Evolutionary conservation across 140 eudicot genomes (phyloP), one percentile per base, ranked within the genome.

Genomic region (Erigeron philadelphicus): DNA sequence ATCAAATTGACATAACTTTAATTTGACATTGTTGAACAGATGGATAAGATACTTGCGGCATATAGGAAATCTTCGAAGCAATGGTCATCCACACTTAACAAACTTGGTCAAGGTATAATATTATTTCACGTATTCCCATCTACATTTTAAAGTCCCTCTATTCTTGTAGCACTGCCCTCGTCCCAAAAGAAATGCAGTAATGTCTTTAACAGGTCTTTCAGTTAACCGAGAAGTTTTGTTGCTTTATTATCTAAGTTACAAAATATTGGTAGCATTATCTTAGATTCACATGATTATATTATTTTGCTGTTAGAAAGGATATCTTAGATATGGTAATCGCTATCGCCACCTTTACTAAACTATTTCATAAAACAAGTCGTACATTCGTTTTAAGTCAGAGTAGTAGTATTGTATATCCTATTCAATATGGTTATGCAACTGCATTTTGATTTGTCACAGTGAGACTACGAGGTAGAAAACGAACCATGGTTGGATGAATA

Each of bases 61-160:
- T 92, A 92, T 82, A 84, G 90, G 83, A 88, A 92, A 79, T 89
- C 96, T 65, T 86, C 98, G 59, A 92, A 88, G 77, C 98, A 89
- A 75, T 92, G 96, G 95, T 92, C 82, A 46, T 69, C 98, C 48
- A 88, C 95, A 25, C 78, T 79, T 68, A 92, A 92, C 79, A 93
- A 89, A 81, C 90, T 94, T 54, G 99, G 95, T 71, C 95, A 94
- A 87, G 99, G 99, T 94, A 64, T 67, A 25, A 41, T 48, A 42
- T 18, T 61, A 12, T 46, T 10, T 25, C 17, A 53, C 47, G 9
- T 53, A 1, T 55, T 43, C 38, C n/a, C 12, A 8, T 25, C 25
- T 45, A 42, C 19, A 13, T 23, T 41, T n/a, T 60, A 7, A 44
- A n/a, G 19, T 35, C 5, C 5, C 21, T 15, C 9, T 16, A 17